Evolutionary conservation across 805 yeast species (phyloP), one percentile per base, ranked within the genome.

Genomic region (Nakazawaea siamensis): DNA sequence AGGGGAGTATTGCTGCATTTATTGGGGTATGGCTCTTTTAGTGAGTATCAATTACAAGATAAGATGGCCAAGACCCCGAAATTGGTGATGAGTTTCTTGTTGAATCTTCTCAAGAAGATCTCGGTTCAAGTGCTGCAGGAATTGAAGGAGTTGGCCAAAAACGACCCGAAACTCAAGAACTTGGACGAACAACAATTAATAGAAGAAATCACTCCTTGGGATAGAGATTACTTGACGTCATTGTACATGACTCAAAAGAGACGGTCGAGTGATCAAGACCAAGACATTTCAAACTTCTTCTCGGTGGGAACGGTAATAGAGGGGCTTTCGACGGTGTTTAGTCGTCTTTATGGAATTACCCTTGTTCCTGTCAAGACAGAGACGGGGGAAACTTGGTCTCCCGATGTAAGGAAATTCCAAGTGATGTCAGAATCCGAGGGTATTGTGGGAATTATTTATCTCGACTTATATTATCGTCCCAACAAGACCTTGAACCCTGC

Each of bases 11-110:
- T 92, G 24, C 87, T 97, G 0, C 64, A 66, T 30, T 63, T 85
- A 57, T 64, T 90, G 61, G 90, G 94, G 0, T 73, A 73, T 49
- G 46, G 58, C 16, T 76, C 81, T 24, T 92, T 64, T 57, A 75
- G 90, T 0, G 79, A 80, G 26, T 88, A 92, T 51, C 94, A 85
- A 50, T 60, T 92, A 23, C 76, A 74, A 41, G 94, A 86, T 42
- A 92, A 92, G 54, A 84, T 92, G 95, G 95, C 95, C 7, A 76
- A 76, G 42, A 68, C 58, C 8, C 94, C 96, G 0, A 74, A 73
- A 25, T 76, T 84, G 47, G 98, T 88, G 2, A 54, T 64, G 41
- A 64, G 77, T 8, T 87, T 92, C 44, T 58, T 92, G 35, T 56
- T 63, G 2, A 75, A 77, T 27, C 55, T 88, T 35, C 72, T 80